These are phyloP conservation scores for Leptoxyphium fumago DNA, from an alignment of 2,329 filamentous ascomycete species.

Conservation along the genomic window DNA sequence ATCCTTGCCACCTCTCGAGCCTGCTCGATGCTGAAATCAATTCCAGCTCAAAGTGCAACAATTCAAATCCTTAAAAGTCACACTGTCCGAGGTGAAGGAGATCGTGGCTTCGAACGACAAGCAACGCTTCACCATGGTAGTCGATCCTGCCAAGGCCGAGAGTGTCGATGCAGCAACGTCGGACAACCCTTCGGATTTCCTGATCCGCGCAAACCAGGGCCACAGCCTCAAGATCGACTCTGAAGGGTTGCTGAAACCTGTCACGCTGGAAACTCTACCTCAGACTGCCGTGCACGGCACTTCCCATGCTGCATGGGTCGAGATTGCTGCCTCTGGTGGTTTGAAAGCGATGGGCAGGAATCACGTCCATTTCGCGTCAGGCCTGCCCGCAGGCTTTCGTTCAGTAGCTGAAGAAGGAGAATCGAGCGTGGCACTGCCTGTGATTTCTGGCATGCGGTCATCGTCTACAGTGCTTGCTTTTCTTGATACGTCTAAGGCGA, in stretches of 20 bases:
- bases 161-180: conserved; percentile 10
- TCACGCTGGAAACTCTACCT: conserved; percentile 37
- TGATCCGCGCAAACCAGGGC: conserved; percentile 92
- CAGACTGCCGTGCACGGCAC: conserved; percentile 66
- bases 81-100: conserved; percentile 55
- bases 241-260: conserved; percentile 53
- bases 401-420: conserved; percentile 17
- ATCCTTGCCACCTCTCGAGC: no score
- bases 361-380: conserved; percentile 80
- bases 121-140: conserved; percentile 72
- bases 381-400: conserved; percentile 36
- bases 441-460: conserved; percentile 38
- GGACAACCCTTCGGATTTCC: conserved; percentile 45
- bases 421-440: conserved; percentile 37
- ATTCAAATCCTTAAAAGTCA: conserved; percentile 56
- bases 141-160: conserved; percentile 21
- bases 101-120: conserved; percentile 70
- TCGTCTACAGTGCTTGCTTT: conserved; percentile 53
- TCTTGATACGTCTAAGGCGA: conserved; percentile 64
- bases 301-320: conserved; percentile 63
- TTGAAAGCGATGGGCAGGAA: conserved; percentile 68
- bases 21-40: no score
- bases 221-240: conserved; percentile 68
- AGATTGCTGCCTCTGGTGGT: conserved; percentile 63
- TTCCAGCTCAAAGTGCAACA: conserved; percentile 40